phyloP scores from a whole-genome alignment of 192 early-diverging fungal species.

The Entomortierella parvispora region DNA sequence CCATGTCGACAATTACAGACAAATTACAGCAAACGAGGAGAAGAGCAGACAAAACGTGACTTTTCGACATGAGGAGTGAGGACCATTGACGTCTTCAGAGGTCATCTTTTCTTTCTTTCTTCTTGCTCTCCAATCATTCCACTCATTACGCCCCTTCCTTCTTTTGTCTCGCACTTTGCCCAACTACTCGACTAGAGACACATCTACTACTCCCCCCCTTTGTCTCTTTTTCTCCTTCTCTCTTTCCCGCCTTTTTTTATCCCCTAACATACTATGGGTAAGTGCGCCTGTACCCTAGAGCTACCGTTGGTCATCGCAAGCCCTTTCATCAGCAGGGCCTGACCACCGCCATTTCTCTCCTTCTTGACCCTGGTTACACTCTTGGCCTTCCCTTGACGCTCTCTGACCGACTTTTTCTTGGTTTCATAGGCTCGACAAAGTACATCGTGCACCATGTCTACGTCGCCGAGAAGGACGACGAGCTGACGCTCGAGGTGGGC shows the following conservation, averaged over 20 bases:
- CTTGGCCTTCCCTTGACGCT: background rate
- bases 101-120: background rate
- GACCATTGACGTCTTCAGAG: too few relatives aligned
- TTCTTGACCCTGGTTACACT: background rate
- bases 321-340: too few relatives aligned
- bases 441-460: constrained; percentile 61
- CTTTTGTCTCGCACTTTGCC: background rate
- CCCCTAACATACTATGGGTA: too few relatives aligned
- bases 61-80: too few relatives aligned
- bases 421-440: background rate
- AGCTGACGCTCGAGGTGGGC: constrained; percentile 66
- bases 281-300: too few relatives aligned
- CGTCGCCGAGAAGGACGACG: constrained; percentile 70
- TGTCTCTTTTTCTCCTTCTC: too few relatives aligned
- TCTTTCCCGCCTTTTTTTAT: too few relatives aligned
- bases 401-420: background rate
- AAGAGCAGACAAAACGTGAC: too few relatives aligned
- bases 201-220: too few relatives aligned
- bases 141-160: background rate
- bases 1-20: too few relatives aligned
- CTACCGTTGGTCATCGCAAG: too few relatives aligned
- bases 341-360: background rate
- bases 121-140: background rate
- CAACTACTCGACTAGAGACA: background rate
- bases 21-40: too few relatives aligned